A percentile compares a stretch with the other conserved stretches of the same genome.
Conservation (phyloP, 139 green algal genomes). For the Deuterostichococcus epilithicus region DNA sequence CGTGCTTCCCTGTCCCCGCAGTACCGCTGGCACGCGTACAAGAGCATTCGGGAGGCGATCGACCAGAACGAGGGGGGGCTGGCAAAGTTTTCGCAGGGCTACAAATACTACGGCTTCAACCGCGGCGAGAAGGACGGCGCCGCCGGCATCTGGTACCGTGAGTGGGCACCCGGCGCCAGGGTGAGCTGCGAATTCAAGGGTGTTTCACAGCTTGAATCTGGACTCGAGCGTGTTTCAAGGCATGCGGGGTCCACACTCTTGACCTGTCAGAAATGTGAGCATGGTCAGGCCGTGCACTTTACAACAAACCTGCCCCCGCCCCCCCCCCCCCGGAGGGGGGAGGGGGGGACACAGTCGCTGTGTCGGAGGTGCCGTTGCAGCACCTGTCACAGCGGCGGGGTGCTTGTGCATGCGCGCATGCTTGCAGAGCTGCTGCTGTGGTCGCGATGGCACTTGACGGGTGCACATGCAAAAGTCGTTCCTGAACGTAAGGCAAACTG, state of each 20-base stretch:
- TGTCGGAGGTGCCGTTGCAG: constrained; percentile 11
- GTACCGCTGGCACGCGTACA: constrained; percentile 86
- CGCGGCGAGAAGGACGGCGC: constrained; percentile 72
- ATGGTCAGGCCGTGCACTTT: too few relatives aligned
- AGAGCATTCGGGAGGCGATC: constrained; percentile 70
- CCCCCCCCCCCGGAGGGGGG: too few relatives aligned
- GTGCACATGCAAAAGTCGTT: background rate
- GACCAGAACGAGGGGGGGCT: constrained; percentile 84
- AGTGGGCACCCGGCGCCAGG: constrained; percentile 83
- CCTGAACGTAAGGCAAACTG: background rate
- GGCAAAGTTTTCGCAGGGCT: constrained; percentile 82
- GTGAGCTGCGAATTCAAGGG: constrained; percentile 22
- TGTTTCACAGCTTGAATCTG: background rate
- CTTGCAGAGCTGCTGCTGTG: background rate
- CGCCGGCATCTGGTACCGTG: constrained; percentile 79
- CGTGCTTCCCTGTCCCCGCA: constrained; percentile 34
- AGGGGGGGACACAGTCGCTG: too few relatives aligned
- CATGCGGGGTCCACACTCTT: too few relatives aligned
- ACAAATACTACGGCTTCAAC: constrained; percentile 85
- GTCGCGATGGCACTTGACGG: background rate
- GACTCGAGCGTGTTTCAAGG: too few relatives aligned
- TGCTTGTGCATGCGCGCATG: background rate
- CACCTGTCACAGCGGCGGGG: background rate
- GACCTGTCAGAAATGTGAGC: too few relatives aligned
- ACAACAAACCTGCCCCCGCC: too few relatives aligned